Base-by-base conservation (phyloP, 1,284 basidiomycete genomes). In the Phellopilus nigrolimitatus region DNA sequence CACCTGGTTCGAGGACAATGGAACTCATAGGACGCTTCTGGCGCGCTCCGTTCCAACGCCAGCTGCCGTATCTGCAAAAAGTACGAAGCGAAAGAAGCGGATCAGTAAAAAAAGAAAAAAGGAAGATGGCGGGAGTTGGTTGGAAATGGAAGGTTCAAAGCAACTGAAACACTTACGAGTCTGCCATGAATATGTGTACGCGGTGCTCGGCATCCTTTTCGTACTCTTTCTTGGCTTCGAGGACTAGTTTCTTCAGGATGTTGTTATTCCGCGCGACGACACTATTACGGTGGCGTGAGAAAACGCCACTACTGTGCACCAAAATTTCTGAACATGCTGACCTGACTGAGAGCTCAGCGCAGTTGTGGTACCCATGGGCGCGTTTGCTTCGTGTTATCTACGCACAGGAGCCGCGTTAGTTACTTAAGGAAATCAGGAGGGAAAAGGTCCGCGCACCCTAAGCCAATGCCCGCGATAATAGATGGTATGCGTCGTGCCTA, bases 381-480 rank as follows among this genome's bases (percentile, higher is more conserved):
- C 80, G 79, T 62, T 85, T 84, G 15, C 82, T 84, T 30, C 88
- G 78, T 30, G 84, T 89, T 68, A 90, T 88, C 87, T 90, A 59
- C 51, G 54, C 45, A 53, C 56, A 51, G 38, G 63, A 33, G 53
- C 47, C 44, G 34, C 50, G 38, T 46, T 34, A 33, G 27, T 36
- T 31, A 31, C n/a, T 19, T 10, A 54, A 34, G 27, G 36, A 43
- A 47, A 25, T 13, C 47, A 46, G 49, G 41, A 22, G 51, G 50
- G 49, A 43, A 43, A 54, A 54, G 53, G 36, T 55, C 17, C 54
- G 61, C 80, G 60, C 63, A 90, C 87, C 62, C 85, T 78, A 55
- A 91, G 73, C 88, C 88, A 90, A 62, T 91, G 88, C 48, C 88
- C 88, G 60, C 80, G 80, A 71, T 89, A 90, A 71, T 87, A 90